Percentiles rank a stretch among this genome's conserved stretches.
Conservation (phyloP, 768 basidiomycete species). For the Tulasnella calospora region DNA sequence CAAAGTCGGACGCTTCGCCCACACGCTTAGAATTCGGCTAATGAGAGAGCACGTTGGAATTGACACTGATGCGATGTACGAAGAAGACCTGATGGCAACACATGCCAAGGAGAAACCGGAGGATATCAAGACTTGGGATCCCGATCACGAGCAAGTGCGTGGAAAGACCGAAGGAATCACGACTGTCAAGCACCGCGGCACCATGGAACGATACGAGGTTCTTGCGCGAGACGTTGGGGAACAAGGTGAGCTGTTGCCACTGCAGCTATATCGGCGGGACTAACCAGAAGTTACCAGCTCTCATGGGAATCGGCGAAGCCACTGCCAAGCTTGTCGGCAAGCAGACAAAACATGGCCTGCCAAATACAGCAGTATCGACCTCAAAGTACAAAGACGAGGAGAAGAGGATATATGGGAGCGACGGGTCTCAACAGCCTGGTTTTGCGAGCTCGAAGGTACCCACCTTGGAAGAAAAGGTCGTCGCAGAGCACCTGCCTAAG, state of each 20-base stretch:
- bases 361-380: slow-evolving; percentile 41
- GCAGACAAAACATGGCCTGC: slow-evolving; percentile 43
- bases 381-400: slow-evolving; percentile 47
- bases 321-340: slow-evolving; percentile 39
- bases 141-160: slow-evolving; percentile 56
- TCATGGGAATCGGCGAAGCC: slow-evolving; percentile 41
- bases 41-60: slow-evolving; percentile 97
- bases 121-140: slow-evolving; percentile 65
- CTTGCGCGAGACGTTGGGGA: slow-evolving; percentile 38
- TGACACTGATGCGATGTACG: slow-evolving; percentile 82
- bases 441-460: slow-evolving; percentile 63
- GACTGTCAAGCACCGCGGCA: slow-evolving; percentile 21
- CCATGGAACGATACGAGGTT: background rate
- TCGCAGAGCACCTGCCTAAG: slow-evolving; percentile 48
- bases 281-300: background rate
- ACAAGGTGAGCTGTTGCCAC: slow-evolving; percentile 47
- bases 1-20: slow-evolving; percentile 95
- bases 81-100: slow-evolving; percentile 60
- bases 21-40: slow-evolving; percentile 83
- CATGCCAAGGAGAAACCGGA: slow-evolving; percentile 49
- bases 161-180: slow-evolving; percentile 32
- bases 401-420: slow-evolving; percentile 49
- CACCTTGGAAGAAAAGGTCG: slow-evolving; percentile 62
- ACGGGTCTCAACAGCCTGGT: slow-evolving; percentile 49
- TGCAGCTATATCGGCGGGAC: background rate